A percentile compares a stretch with the other conserved stretches of the same genome.
Evolutionary conservation across 768 basidiomycete genomes (phyloP).

Genomic region (Trametes elegans): DNA sequence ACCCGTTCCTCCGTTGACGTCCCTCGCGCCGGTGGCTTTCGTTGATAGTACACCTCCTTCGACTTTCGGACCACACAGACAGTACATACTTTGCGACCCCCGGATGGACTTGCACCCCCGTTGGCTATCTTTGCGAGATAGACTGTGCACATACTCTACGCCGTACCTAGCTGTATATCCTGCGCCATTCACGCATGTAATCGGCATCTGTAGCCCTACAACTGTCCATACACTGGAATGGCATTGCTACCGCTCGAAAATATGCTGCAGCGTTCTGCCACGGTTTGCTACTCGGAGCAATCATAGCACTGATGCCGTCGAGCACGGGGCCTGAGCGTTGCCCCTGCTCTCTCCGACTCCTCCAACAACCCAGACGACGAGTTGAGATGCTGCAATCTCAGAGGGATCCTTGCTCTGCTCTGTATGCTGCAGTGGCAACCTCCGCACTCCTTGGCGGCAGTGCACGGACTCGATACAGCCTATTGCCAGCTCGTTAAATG

Average conservation of each 20-base stretch:
- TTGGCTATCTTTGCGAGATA: conserved; percentile 8
- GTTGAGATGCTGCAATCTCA: too few species aligned
- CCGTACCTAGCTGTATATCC: neutral
- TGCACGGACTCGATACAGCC: too few species aligned
- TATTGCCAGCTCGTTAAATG: too few species aligned
- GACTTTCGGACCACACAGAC: conserved; percentile 9
- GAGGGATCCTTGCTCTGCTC: too few species aligned
- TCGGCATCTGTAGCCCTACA: conserved; percentile 4
- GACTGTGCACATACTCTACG: neutral
- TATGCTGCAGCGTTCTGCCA: too few species aligned
- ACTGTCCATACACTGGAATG: neutral
- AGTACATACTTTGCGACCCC: conserved; percentile 1
- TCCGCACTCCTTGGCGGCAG: too few species aligned
- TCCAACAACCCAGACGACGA: too few species aligned
- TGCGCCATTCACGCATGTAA: neutral
- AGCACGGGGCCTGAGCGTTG: neutral
- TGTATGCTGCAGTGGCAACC: too few species aligned
- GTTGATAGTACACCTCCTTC: conserved; percentile 2
- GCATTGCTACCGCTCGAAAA: too few species aligned
- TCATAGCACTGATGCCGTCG: neutral
- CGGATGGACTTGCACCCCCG: neutral
- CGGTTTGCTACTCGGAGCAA: neutral
- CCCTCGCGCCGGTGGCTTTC: neutral
- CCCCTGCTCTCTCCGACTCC: too few species aligned
- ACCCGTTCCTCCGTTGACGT: conserved; percentile 52